Percentiles rank a stretch among this genome's conserved stretches.
These are phyloP conservation scores for Gilbertella persicaria DNA, from an alignment of 371 early-diverging fungal genomes.

Conservation along the genomic window DNA sequence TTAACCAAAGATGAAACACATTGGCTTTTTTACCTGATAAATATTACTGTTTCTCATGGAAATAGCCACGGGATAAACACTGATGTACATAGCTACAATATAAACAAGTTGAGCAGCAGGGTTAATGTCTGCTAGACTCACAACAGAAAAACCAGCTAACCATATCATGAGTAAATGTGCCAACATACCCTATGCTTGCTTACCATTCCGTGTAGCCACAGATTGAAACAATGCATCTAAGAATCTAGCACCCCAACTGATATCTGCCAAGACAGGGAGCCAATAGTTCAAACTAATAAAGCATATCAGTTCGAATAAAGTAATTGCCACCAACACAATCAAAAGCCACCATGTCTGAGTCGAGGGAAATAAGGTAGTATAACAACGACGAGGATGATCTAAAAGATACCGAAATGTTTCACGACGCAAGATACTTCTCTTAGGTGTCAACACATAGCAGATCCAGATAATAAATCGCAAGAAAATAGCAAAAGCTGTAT, in stretches of 20 bases:
- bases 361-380: conserved; percentile 46
- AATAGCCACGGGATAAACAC: conserved; percentile 55
- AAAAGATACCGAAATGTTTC: conserved; percentile 44
- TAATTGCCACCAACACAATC: conserved; percentile 39
- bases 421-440: conserved; percentile 28
- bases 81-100: conserved; percentile 56
- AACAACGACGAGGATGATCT: conserved; percentile 52
- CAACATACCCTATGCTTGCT: background rate
- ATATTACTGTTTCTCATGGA: conserved; percentile 56
- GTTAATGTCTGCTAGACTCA: conserved; percentile 42
- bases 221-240: conserved; percentile 53
- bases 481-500: conserved; percentile 48
- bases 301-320: conserved; percentile 38
- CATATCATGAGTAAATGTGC: background rate
- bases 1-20: no score
- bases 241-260: conserved; percentile 46
- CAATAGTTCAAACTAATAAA: conserved; percentile 48
- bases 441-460: conserved; percentile 33
- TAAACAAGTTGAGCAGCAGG: conserved; percentile 48
- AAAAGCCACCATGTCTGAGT: conserved; percentile 52
- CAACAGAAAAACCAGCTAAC: conserved; percentile 47
- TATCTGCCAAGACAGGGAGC: conserved; percentile 38
- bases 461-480: conserved; percentile 47
- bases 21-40: conserved; percentile 37
- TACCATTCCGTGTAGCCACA: conserved; percentile 50